Base-by-base conservation (phyloP, 75 land plant species). In the Picea glauca region DNA sequence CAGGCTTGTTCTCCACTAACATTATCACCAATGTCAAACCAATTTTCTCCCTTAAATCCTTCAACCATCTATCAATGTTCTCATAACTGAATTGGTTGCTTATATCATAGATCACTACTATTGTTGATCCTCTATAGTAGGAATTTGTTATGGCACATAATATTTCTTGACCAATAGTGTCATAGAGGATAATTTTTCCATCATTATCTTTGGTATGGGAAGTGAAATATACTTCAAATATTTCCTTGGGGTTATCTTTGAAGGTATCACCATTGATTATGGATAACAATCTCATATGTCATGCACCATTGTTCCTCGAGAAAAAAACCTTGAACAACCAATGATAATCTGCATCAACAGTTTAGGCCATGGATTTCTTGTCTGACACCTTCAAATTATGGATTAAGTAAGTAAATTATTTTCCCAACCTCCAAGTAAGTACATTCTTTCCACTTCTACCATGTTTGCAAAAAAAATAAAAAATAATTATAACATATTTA, bases 161-260 rank as follows among this genome's bases (percentile, higher is more conserved):
- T 30, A 0, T 72, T 76, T 85, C 87, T 85, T 85, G 87, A 43
- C 87, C 87, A 13, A 83, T 83, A 60, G 83, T 85, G 77, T 85
- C 87, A 83, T 83, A 85, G 14, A 85, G 75, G 84, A 85, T 65
- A 56, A 82, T 66, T 57, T 79, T 79, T 13, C 82, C 84, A 0
- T 70, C 79, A 20, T 79, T 31, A 58, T 79, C 76, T 33, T 82
- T 58, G 40, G 76, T 85, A 50, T 72, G 73, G 67, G 82, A 78
- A 38, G 87, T 81, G 40, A 85, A 85, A 61, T 85, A 84, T 4
- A 85, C 87, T 1, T 84, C 87, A 13, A 85, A 79, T 2, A 84
- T 85, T 1, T 84, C 81, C 74, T 82, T 85, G 15, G 84, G 76
- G n/a, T 85, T 84, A 1, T 79, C 32, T 23, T 66, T 58, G 66